Conservation (phyloP, 805 yeast genomes). For the Vanderwaltozyma yarrowii region DNA sequence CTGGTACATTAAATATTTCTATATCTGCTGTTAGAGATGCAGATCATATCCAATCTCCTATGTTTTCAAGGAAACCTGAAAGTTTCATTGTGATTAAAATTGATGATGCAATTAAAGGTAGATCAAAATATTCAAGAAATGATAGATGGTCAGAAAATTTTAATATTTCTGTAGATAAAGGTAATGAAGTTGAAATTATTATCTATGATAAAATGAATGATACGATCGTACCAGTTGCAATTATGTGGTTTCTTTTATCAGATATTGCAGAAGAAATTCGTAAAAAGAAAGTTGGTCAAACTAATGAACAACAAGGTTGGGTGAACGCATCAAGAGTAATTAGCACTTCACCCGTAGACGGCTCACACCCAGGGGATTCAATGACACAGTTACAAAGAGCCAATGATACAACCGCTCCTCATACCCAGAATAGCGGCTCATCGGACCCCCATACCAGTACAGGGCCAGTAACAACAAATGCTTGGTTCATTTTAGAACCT, state of each 20-base stretch:
- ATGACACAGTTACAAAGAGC: background rate
- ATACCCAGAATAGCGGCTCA: background rate
- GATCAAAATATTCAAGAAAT: constrained; percentile 61
- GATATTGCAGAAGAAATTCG: constrained; percentile 94
- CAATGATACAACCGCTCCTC: background rate
- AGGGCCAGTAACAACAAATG: constrained; percentile 27
- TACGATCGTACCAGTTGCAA: constrained; percentile 73
- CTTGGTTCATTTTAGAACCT: constrained; percentile 91
- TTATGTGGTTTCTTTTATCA: constrained; percentile 81
- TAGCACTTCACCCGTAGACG: constrained; percentile 1
- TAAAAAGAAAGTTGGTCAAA: constrained; percentile 72
- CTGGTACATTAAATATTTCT: constrained; percentile 70
- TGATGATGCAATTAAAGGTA: constrained; percentile 78
- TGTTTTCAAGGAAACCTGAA: constrained; percentile 71
- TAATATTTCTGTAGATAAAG: constrained; percentile 72
- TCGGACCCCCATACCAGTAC: background rate
- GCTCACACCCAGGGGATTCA: background rate
- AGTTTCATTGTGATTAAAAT: constrained; percentile 67
- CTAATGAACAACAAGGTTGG: constrained; percentile 73
- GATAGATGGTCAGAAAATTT: constrained; percentile 81
- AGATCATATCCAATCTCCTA: constrained; percentile 82
- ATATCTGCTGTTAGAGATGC: constrained; percentile 75
- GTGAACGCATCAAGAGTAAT: constrained; percentile 50
- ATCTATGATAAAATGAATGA: constrained; percentile 72
- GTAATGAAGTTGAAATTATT: constrained; percentile 82